Percentiles rank a stretch among this genome's conserved stretches.
Evolutionary conservation across 2,329 filamentous ascomycete species (phyloP).

Genomic region (Botrytis tulipae): DNA sequence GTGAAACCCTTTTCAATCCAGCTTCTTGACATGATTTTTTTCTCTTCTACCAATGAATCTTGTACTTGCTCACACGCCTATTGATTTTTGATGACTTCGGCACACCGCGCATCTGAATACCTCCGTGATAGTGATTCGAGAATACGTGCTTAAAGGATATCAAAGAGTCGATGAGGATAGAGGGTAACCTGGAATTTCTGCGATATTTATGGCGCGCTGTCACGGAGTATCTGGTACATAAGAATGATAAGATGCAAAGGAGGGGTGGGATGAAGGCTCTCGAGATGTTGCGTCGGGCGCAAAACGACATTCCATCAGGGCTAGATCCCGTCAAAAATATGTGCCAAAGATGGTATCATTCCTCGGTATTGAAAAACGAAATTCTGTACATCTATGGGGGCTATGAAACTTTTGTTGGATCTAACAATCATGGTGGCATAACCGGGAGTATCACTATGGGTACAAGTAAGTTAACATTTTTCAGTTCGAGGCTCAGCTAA

Average conservation of each 20-base stretch:
- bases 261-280: background rate
- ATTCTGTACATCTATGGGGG: conserved; percentile 19
- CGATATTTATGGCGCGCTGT: background rate
- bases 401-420: conserved; percentile 17
- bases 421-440: conserved; percentile 8
- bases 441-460: conserved; percentile 16
- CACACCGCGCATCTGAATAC: background rate
- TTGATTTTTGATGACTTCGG: background rate
- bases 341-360: conserved; percentile 21
- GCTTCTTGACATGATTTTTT: background rate
- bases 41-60: background rate
- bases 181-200: background rate
- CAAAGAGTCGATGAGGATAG: conserved; percentile 2
- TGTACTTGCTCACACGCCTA: background rate
- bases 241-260: conserved; percentile 2
- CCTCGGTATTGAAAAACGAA: conserved; percentile 16
- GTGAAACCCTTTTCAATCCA: background rate
- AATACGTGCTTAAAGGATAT: background rate
- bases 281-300: conserved; percentile 14
- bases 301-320: conserved; percentile 12
- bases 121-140: background rate
- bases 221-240: background rate
- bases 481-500: background rate
- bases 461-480: conserved; percentile 22
- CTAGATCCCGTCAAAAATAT: conserved; percentile 16